Conservation (phyloP, 2,329 filamentous ascomycete species). For the Fusarium oligoseptatum region DNA sequence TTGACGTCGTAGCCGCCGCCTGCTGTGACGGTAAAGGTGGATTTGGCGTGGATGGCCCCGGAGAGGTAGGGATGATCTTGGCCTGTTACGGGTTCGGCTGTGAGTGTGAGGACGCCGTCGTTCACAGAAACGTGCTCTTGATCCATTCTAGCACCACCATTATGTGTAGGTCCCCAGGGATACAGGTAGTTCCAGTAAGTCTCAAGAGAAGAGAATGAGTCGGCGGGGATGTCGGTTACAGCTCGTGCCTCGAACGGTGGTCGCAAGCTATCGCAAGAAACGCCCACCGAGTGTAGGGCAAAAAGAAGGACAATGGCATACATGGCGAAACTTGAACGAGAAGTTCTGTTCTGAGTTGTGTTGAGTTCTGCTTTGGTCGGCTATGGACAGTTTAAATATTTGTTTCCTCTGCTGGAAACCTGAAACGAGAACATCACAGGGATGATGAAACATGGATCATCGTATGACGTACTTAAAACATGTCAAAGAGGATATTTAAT, state of each 20-base stretch:
- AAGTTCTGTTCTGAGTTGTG: not conserved
- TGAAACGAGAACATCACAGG: constrained; percentile 9
- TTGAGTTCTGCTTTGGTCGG: not conserved
- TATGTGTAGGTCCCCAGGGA: constrained; percentile 31
- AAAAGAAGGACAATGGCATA: constrained; percentile 1
- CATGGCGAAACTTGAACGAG: not conserved
- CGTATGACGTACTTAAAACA: constrained; percentile 10
- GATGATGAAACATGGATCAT: constrained; percentile 19
- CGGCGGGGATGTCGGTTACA: constrained; percentile 25
- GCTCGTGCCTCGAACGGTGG: constrained; percentile 23
- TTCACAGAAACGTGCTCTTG: constrained; percentile 30
- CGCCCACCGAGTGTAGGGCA: constrained; percentile 2
- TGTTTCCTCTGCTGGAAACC: not conserved
- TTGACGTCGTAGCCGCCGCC: constrained; percentile 34
- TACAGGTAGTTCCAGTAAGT: constrained; percentile 39
- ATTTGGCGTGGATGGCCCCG: constrained; percentile 34
- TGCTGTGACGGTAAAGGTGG: constrained; percentile 24
- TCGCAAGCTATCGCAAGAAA: constrained; percentile 14
- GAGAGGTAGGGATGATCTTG: constrained; percentile 33
- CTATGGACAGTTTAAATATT: constrained; percentile 4
- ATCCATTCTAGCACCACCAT: constrained; percentile 36
- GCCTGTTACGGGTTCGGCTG: constrained; percentile 26
- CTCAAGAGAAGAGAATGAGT: constrained; percentile 28
- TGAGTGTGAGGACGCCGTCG: constrained; percentile 29
- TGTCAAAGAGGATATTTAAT: constrained; percentile 4